Conservation (phyloP, 805 yeast genomes). For the Yarrowia divulgata region DNA sequence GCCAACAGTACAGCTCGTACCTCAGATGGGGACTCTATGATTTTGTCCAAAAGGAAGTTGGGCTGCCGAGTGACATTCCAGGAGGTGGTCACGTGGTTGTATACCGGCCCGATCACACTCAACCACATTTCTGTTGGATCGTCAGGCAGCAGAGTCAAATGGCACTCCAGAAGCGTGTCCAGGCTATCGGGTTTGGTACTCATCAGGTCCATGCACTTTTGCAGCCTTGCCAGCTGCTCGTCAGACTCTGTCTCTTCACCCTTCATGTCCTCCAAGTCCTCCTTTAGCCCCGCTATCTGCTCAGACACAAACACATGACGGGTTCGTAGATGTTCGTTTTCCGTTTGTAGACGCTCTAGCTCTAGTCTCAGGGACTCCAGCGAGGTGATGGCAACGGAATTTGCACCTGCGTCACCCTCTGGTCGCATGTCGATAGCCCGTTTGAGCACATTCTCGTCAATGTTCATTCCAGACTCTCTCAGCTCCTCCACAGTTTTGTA, state of each 20-base stretch:
- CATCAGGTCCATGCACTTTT: slow-evolving; percentile 18
- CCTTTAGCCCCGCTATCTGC: slow-evolving; percentile 41
- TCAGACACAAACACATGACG: slow-evolving; percentile 27
- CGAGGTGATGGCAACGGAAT: slow-evolving; percentile 22
- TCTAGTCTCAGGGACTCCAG: slow-evolving; percentile 27
- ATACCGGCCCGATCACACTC: slow-evolving; percentile 1
- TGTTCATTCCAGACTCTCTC: slow-evolving; percentile 46
- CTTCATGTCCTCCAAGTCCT: slow-evolving; percentile 9
- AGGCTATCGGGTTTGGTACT: background rate
- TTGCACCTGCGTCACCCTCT: background rate
- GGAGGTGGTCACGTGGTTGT: background rate
- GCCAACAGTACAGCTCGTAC: slow-evolving; percentile 46
- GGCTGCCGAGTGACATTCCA: slow-evolving; percentile 21
- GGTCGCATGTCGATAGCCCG: slow-evolving; percentile 30
- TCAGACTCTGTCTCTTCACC: slow-evolving; percentile 5
- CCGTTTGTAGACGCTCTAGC: slow-evolving; percentile 16
- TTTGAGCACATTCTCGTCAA: slow-evolving; percentile 40
- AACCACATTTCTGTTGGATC: slow-evolving; percentile 17
- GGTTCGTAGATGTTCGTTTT: slow-evolving; percentile 25
- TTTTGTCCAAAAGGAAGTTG: slow-evolving; percentile 21
- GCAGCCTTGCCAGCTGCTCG: background rate
- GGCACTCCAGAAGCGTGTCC: slow-evolving; percentile 4
- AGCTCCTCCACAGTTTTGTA: slow-evolving; percentile 48
- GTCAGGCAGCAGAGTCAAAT: background rate
- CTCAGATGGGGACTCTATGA: slow-evolving; percentile 15